These are phyloP conservation scores for Gorgonomyces haynaldii DNA, from an alignment of 192 early-diverging fungal species.

Conservation along the genomic window DNA sequence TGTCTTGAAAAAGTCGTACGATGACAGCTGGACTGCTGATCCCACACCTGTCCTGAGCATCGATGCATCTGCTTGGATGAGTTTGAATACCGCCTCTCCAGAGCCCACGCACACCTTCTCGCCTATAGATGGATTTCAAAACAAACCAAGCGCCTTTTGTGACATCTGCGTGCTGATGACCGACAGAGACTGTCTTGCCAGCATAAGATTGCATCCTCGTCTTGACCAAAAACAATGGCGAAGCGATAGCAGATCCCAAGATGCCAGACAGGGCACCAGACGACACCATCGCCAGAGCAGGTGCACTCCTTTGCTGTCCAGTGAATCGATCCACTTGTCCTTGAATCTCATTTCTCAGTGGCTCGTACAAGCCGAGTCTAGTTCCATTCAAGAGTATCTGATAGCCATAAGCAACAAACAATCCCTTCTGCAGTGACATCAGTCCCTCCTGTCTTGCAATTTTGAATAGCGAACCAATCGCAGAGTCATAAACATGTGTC, in stretches of 20 bases:
- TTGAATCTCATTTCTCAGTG: slow-evolving; percentile 41
- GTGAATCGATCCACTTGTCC: neutral
- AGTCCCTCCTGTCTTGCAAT: slow-evolving; percentile 76
- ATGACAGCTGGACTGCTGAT: slow-evolving; percentile 78
- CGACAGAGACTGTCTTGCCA: slow-evolving; percentile 50
- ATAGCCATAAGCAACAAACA: slow-evolving; percentile 80
- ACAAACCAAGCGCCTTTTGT: slow-evolving; percentile 46
- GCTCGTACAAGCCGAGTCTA: slow-evolving; percentile 84
- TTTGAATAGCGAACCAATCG: slow-evolving; percentile 60
- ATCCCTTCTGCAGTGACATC: slow-evolving; percentile 74
- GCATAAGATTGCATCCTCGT: slow-evolving; percentile 47
- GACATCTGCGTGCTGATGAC: slow-evolving; percentile 72
- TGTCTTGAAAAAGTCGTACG: slow-evolving; percentile 73
- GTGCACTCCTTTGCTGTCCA: slow-evolving; percentile 6
- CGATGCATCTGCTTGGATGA: slow-evolving; percentile 67
- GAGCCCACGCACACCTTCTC: slow-evolving; percentile 66
- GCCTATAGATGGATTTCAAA: slow-evolving; percentile 51
- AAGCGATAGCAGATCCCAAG: slow-evolving; percentile 68
- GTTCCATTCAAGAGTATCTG: slow-evolving; percentile 89
- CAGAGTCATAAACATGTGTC: slow-evolving; percentile 50
- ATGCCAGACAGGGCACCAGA: slow-evolving; percentile 69
- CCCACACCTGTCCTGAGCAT: slow-evolving; percentile 60
- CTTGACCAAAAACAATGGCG: slow-evolving; percentile 86
- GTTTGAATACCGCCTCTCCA: no score
- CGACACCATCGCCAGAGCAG: slow-evolving; percentile 52